These are phyloP conservation scores for Ensete ventricosum DNA, from an alignment of 176 grass and related monocot species.

Conservation along the genomic window DNA sequence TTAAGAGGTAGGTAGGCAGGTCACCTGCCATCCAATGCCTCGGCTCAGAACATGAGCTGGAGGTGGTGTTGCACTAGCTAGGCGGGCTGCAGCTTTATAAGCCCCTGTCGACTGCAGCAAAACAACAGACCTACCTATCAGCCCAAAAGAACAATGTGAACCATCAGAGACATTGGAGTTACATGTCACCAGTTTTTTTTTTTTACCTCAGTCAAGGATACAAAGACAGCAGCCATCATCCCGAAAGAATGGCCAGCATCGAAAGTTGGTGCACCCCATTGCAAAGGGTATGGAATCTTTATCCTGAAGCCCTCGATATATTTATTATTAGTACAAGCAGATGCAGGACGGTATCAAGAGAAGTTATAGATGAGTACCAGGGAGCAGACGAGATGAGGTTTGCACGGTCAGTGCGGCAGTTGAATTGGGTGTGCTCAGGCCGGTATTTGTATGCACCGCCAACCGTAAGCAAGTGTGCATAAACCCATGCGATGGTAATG, in stretches of 20 bases:
- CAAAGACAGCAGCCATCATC: constrained; percentile 90
- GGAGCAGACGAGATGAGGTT: constrained; percentile 82
- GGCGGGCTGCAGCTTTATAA: constrained; percentile 77
- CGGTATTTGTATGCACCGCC: constrained; percentile 73
- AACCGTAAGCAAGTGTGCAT: constrained; percentile 73
- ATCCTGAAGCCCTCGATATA: constrained; percentile 34
- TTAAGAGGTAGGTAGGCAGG: neutral
- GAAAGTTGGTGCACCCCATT: constrained; percentile 92
- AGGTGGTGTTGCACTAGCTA: constrained; percentile 85
- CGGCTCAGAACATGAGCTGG: constrained; percentile 85
- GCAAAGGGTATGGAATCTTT: constrained; percentile 82
- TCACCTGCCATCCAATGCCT: constrained; percentile 93
- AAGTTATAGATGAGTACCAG: constrained; percentile 32
- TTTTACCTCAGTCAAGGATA: constrained; percentile 77
- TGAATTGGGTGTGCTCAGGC: constrained; percentile 45
- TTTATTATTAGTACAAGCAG: neutral
- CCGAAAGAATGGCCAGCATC: constrained; percentile 84
- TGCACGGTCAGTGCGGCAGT: constrained; percentile 69
- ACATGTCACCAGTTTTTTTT: too few relatives aligned
- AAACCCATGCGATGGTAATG: constrained; percentile 57
- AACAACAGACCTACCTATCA: constrained; percentile 15
- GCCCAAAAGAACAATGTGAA: neutral
- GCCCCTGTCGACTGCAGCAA: constrained; percentile 65
- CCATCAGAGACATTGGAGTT: too few relatives aligned
- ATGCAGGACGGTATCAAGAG: neutral